Conservation (phyloP, 257 asterid genomes). For the Solanum chiquidenum region DNA sequence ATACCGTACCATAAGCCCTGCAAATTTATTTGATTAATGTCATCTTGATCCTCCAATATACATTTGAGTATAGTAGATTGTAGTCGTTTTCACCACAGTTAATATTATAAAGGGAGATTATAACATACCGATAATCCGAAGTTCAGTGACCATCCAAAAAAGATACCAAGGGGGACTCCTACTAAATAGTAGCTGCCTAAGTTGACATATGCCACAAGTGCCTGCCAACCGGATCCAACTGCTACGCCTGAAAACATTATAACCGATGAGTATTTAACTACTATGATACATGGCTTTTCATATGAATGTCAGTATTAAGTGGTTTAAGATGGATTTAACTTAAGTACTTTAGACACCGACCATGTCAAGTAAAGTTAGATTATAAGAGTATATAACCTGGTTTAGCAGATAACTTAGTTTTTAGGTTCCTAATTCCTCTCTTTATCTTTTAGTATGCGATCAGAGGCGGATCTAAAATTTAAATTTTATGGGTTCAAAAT, state of each 20-base stretch:
- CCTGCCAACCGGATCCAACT: slow-evolving; percentile 62
- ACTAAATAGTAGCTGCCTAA: slow-evolving; percentile 40
- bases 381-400: background rate
- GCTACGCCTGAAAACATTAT: slow-evolving; percentile 37
- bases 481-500: background rate
- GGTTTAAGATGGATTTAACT: background rate
- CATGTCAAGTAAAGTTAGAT: background rate
- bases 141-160: slow-evolving; percentile 31
- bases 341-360: background rate
- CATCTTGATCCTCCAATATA: background rate
- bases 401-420: background rate
- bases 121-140: slow-evolving; percentile 36
- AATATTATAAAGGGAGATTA: background rate
- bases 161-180: slow-evolving; percentile 45
- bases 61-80: background rate
- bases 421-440: background rate
- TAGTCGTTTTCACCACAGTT: background rate
- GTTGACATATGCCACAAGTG: slow-evolving; percentile 37
- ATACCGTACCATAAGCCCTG: slow-evolving; percentile 64
- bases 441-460: background rate
- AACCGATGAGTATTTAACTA: background rate
- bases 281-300: background rate
- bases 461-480: background rate
- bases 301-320: background rate
- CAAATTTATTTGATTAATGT: background rate